A percentile compares a stretch with the other conserved stretches of the same genome.
Evolutionary conservation across 1,284 basidiomycete species (phyloP).

Genomic region (Chondrostereum purpureum): DNA sequence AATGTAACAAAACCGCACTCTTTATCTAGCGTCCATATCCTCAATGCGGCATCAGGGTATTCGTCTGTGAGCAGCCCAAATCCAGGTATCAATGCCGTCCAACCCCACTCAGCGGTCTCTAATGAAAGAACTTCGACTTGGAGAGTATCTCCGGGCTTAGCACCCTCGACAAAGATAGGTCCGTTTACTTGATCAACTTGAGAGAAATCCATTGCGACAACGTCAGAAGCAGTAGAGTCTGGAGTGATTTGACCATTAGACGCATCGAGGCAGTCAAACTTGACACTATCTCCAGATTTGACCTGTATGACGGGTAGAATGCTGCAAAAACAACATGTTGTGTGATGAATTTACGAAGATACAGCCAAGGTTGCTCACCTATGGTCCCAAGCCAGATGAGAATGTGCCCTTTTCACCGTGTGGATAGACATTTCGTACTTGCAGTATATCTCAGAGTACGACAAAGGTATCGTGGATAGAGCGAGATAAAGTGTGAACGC

Average conservation of each 20-base stretch:
- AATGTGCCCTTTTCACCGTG: slow-evolving; percentile 40
- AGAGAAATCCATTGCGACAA: slow-evolving; percentile 37
- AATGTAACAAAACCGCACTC: slow-evolving; percentile 39
- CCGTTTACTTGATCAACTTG: slow-evolving; percentile 54
- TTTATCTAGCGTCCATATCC: slow-evolving; percentile 44
- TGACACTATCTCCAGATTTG: slow-evolving; percentile 46
- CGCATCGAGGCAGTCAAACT: slow-evolving; percentile 55
- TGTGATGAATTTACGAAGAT: neutral
- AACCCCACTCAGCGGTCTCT: slow-evolving; percentile 51
- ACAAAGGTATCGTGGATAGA: no score
- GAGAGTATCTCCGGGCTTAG: slow-evolving; percentile 49
- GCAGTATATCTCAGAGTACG: no score
- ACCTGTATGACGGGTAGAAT: slow-evolving; percentile 43
- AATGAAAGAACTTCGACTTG: slow-evolving; percentile 49
- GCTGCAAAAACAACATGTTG: slow-evolving; percentile 21
- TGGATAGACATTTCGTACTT: slow-evolving; percentile 60
- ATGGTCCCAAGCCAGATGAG: slow-evolving; percentile 52
- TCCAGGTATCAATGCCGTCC: slow-evolving; percentile 51
- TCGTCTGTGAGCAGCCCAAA: slow-evolving; percentile 55
- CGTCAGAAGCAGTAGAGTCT: slow-evolving; percentile 29
- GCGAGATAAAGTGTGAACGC: no score
- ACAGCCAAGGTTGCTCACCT: slow-evolving; percentile 34
- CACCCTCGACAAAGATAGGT: slow-evolving; percentile 44
- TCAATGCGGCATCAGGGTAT: slow-evolving; percentile 41
- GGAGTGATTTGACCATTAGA: slow-evolving; percentile 53